phyloP scores from a whole-genome alignment of 176 grass and related monocot genomes.

The Aegilops umbellulata region DNA sequence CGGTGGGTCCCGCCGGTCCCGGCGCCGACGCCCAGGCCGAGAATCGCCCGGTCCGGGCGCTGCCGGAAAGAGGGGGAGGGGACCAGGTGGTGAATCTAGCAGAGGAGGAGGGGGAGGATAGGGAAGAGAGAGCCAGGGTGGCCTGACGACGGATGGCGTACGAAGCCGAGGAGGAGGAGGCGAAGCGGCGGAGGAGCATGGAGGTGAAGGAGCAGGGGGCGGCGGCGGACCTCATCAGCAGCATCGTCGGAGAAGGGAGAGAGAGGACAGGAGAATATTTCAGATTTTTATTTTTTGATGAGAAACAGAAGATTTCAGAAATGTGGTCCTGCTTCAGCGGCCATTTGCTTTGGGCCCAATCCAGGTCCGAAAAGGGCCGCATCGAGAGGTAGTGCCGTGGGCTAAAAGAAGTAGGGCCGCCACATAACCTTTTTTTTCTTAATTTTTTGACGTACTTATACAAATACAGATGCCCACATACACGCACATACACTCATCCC shows the following conservation, averaged over 20 bases:
- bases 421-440: no score
- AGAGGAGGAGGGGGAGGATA: background rate
- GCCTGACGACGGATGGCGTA: background rate
- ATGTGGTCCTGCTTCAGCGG: background rate
- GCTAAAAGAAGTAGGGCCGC: background rate
- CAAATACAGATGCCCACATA: no score
- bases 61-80: background rate
- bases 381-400: no score
- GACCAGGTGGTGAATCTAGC: conserved; percentile 2
- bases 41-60: conserved; percentile 16
- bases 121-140: background rate
- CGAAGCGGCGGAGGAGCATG: conserved; percentile 20
- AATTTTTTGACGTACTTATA: no score
- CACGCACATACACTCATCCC: no score
- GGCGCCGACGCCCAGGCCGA: conserved; percentile 32
- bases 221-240: conserved; percentile 45
- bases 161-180: background rate
- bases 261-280: conserved; percentile 13
- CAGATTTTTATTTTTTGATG: background rate
- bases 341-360: background rate
- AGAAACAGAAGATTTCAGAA: background rate
- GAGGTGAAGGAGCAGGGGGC: conserved; percentile 36
- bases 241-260: conserved; percentile 8
- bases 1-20: conserved; percentile 22
- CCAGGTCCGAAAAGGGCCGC: background rate